phyloP scores from a whole-genome alignment of 139 green algal genomes.

The Chlamydomonas sphaeroides region DNA sequence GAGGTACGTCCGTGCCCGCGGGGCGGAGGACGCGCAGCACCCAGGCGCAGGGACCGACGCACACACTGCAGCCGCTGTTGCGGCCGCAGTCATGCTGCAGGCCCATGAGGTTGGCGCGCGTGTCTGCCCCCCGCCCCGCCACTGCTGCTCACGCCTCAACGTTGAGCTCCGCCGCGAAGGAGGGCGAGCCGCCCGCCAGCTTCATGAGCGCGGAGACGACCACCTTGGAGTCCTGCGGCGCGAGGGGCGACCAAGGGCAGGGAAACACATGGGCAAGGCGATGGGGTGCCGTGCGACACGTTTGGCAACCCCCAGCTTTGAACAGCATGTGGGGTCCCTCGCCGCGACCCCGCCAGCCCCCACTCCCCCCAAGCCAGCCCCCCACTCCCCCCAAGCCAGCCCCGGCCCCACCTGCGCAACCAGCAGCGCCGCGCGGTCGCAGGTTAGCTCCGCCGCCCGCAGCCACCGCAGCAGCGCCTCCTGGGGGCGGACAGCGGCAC shows the following conservation, averaged over 20 bases:
- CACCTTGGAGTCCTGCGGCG: conserved; percentile 52
- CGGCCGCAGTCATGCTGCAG: no score
- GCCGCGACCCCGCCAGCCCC: no score
- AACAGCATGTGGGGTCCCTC: no score
- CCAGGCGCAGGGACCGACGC: no score
- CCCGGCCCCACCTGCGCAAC: conserved; percentile 79
- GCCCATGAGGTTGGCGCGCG: no score
- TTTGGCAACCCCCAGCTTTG: no score
- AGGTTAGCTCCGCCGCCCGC: conserved; percentile 94
- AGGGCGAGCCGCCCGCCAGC: conserved; percentile 87
- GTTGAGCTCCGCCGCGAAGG: conserved; percentile 87
- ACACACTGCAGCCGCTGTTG: no score
- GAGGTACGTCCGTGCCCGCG: neutral
- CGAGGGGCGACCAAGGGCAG: no score
- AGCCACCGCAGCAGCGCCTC: conserved; percentile 88
- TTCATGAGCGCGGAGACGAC: conserved; percentile 95
- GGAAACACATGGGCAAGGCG: no score
- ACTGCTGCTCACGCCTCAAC: conserved; percentile 95
- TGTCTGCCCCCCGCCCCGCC: conserved; percentile 29
- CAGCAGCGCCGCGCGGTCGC: conserved; percentile 93
- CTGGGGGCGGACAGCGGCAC: neutral
- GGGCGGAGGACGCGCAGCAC: no score
- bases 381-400: neutral
- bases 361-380: neutral
- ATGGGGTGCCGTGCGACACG: no score